phyloP scores from a whole-genome alignment of 768 basidiomycete genomes.

The Filobasidium wieringae region DNA sequence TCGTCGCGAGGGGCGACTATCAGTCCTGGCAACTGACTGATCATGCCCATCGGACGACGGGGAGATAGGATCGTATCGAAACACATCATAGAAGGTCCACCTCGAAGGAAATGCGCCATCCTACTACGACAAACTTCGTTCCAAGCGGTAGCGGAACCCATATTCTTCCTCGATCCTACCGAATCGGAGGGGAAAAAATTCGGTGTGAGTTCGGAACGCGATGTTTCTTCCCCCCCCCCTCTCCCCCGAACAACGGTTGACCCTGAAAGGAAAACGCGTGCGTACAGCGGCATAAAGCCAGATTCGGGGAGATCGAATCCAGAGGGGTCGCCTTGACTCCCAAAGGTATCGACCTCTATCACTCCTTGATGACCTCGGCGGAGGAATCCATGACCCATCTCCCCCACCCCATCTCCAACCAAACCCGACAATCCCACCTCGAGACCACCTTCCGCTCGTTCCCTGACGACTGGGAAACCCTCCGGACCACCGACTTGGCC shows the following conservation, averaged over 20 bases:
- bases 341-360: conserved; percentile 21
- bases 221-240: neutral
- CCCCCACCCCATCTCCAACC: conserved; percentile 17
- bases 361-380: conserved; percentile 13
- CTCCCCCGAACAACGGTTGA: no score
- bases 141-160: conserved; percentile 27
- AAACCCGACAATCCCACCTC: conserved; percentile 16
- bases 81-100: conserved; percentile 34
- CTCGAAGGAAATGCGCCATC: conserved; percentile 22
- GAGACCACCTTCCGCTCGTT: conserved; percentile 19
- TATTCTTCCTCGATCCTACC: conserved; percentile 19
- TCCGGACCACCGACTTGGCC: conserved; percentile 21
- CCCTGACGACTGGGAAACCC: conserved; percentile 24
- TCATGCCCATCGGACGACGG: neutral
- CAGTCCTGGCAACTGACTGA: no score
- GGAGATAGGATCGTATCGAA: conserved; percentile 31
- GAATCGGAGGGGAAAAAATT: neutral
- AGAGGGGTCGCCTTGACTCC: conserved; percentile 28
- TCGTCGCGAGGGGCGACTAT: no score
- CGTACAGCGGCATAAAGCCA: conserved; percentile 21
- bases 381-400: conserved; percentile 1
- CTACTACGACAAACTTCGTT: conserved; percentile 35
- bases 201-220: conserved; percentile 8
- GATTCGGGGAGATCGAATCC: conserved; percentile 36
- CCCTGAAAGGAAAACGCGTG: no score